These are phyloP conservation scores for Fomitopsis pinicola DNA, from an alignment of 1,284 basidiomycete species.

Conservation along the genomic window DNA sequence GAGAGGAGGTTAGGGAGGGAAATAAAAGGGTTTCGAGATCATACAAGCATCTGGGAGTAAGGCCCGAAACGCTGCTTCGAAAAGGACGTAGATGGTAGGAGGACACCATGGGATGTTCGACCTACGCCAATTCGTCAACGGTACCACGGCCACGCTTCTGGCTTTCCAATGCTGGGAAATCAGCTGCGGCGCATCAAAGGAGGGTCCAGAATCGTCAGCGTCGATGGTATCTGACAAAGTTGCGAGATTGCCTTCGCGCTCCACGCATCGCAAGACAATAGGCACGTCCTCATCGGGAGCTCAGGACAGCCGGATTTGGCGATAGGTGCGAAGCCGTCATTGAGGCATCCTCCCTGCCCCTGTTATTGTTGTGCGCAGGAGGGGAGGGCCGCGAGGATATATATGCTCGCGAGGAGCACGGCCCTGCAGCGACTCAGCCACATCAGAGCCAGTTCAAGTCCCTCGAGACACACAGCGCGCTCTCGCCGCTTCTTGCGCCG, in stretches of 20 bases:
- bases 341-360: background rate
- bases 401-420: background rate
- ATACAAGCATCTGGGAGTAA: background rate
- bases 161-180: background rate
- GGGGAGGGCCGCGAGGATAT: background rate
- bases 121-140: background rate
- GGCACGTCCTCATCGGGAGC: background rate
- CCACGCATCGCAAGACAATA: conserved; percentile 1
- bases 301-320: background rate
- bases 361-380: background rate
- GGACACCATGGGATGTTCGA: background rate
- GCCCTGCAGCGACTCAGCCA: conserved; percentile 1
- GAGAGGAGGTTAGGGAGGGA: too few species aligned
- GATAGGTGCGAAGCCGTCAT: background rate
- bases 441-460: background rate
- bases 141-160: background rate
- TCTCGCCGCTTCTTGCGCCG: background rate
- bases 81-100: background rate
- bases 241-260: background rate
- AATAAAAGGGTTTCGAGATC: background rate
- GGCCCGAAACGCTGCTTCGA: background rate
- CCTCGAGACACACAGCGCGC: background rate
- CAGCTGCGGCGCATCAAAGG: background rate
- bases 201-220: background rate
- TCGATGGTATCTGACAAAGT: background rate